Base-by-base conservation (phyloP, 345 rosid genomes). In the Mercurialis annua region DNA sequence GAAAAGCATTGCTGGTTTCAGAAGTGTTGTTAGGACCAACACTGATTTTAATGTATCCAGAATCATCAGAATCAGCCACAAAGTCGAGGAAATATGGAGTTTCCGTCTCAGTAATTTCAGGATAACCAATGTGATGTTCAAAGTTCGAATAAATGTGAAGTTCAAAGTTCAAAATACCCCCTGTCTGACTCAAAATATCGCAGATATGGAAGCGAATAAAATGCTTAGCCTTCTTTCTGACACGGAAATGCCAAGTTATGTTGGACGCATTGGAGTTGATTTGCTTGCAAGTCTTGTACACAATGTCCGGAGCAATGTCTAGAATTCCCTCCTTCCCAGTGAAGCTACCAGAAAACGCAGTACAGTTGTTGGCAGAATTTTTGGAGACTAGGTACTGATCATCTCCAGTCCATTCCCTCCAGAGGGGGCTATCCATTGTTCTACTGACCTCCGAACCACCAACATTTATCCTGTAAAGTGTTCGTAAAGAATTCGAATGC, bases 21-120 rank as follows among this genome's bases (percentile, higher is more conserved):
- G 27, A 18, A 60, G 17, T 34, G 10, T 47, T 55, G 18, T 12
- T 30, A 15, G 66, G 73, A 30, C 29, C 38, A n/a, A 69, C 51
- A 16, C 73, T 69, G 29, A 69, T 59, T 27, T 61, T 14, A 0
- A 61, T 23, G 43, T 49, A 61, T 9, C 61, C 73, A 50, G 73
- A 69, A 14, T 40, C 60, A 61, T 60, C 66, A 49, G 73, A 60
- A 49, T 69, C 59, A 30, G 38, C 60, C 27, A 60, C 53, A 8
- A 7, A 51, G 50, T 69, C 66, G 47, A 0, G 0, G 2, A 44
- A 47, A 15, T 4, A 47, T 29, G 23, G 14, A n/a, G 0, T 1
- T 0, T 8, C 26, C 14, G 1, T 1, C 14, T 0, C 5, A 4
- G 1, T 1, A 21, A 18, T 10, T 5, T 0, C 0, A 26, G 2